Evolutionary conservation across 306 rosid species (phyloP).

Genomic region (Potentilla sterilis): DNA sequence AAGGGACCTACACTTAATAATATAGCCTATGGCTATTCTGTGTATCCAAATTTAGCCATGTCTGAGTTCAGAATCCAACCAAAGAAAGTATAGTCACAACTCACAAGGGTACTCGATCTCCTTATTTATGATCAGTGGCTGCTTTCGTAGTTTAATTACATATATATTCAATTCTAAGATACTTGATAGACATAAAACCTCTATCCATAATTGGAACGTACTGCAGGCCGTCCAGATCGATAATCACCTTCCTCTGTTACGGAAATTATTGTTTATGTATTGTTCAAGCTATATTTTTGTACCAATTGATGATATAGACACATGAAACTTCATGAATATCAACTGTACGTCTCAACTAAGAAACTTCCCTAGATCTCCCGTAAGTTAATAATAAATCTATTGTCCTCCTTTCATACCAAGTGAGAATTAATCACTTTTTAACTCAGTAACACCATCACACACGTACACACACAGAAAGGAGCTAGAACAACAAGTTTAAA

Average conservation of each 20-base stretch:
- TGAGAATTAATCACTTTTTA: background rate
- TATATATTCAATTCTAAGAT: background rate
- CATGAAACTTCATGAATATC: background rate
- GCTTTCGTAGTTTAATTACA: constrained; percentile 16
- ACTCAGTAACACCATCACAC: background rate
- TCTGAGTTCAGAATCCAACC: too few relatives aligned
- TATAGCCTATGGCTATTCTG: too few relatives aligned
- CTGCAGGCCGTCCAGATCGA: too few relatives aligned
- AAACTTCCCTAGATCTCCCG: constrained; percentile 13
- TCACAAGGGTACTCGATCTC: background rate
- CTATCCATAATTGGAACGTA: background rate
- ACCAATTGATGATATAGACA: constrained; percentile 1
- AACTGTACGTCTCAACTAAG: background rate
- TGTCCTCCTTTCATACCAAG: background rate
- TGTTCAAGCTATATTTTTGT: background rate
- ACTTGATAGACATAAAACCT: background rate
- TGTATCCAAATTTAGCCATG: too few relatives aligned
- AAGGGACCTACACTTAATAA: too few relatives aligned
- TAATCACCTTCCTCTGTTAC: too few relatives aligned
- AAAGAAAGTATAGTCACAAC: too few relatives aligned
- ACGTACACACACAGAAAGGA: too few relatives aligned
- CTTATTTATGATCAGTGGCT: constrained; percentile 5
- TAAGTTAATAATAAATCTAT: background rate
- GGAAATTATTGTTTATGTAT: too few relatives aligned
- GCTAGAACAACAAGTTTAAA: background rate